phyloP scores from a whole-genome alignment of 2,329 filamentous ascomycete species.

The Penicillium italicum region DNA sequence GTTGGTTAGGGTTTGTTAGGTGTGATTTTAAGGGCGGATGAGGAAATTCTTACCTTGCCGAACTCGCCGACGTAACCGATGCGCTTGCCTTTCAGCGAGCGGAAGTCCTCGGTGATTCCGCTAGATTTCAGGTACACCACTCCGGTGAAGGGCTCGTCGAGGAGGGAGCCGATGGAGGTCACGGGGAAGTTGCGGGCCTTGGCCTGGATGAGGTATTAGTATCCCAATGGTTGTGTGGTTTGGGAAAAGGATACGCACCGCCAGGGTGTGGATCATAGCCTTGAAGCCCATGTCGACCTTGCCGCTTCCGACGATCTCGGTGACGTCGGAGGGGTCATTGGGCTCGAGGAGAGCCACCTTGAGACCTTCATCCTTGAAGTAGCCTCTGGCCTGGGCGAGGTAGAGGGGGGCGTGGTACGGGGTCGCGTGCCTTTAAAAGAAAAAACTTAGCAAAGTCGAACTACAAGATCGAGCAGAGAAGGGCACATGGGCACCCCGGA shows the following conservation, averaged over 20 bases:
- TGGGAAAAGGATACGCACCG: conserved; percentile 46
- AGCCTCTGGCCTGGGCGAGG: conserved; percentile 71
- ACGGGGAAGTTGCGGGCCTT: conserved; percentile 73
- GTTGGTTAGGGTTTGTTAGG: background rate
- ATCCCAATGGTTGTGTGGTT: background rate
- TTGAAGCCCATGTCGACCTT: conserved; percentile 79
- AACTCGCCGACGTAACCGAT: conserved; percentile 80
- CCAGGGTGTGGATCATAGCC: conserved; percentile 79
- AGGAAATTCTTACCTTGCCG: conserved; percentile 61
- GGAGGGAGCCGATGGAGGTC: conserved; percentile 67
- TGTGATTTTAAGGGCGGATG: no score
- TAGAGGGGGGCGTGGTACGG: conserved; percentile 77
- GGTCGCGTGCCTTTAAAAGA: conserved; percentile 65
- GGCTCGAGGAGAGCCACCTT: conserved; percentile 74
- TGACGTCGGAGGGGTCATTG: conserved; percentile 77
- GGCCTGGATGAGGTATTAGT: conserved; percentile 48
- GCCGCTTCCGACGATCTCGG: conserved; percentile 72
- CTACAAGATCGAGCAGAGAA: background rate
- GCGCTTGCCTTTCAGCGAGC: conserved; percentile 68
- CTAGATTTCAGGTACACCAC: conserved; percentile 72
- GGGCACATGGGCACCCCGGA: no score
- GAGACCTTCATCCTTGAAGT: conserved; percentile 70
- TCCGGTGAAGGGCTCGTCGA: conserved; percentile 77
- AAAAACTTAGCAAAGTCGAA: conserved; percentile 28
- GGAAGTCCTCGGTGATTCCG: conserved; percentile 72